Evolutionary conservation across 306 rosid genomes (phyloP), one percentile per base, ranked within the genome.

Genomic region (Cicer arietinum): DNA sequence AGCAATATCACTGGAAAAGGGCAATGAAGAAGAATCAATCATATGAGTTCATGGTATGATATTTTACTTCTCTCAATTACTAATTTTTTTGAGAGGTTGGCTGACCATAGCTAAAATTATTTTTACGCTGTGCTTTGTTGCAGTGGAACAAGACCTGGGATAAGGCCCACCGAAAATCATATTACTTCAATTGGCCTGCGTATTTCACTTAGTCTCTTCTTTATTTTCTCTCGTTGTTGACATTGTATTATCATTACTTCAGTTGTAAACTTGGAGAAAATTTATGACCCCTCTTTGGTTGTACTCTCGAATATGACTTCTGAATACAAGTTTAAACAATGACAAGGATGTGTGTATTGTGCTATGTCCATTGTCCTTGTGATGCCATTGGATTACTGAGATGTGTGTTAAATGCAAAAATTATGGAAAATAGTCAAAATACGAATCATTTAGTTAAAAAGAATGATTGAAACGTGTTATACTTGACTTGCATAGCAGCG

Each of bases 91-190:
- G 20, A 35, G 37, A 37, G 45, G 76, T 67, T 51, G 57, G 68
- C 13, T 40, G 9, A 67, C 47, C n/a, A 53, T 18, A 48, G 66
- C 40, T 64, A 37, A 70, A 10, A 35, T 17, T 44, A 37, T 9
- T 44, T 37, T 66, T 71, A n/a, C 41, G 7, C 45, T 72, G 52
- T 78, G 60, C 68, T 72, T 78, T 79, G 16, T 52, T 86, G 94
- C 97, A 94, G 94, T 91, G 97, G 97, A 94, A 94, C 86, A 67
- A 90, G 87, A 59, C 65, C 69, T 87, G 89, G 91, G 92, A 86
- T 86, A 91, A 8, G 89, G 82, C 53, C 1, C 77, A 8, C 74
- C 86, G 98, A 13, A 88, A 89, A 13, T 79, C 94, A 0, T 94
- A 86, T 86, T 91, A 91, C 78, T 69, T 53, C 81, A 88, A 94